Evolutionary conservation across 2,329 filamentous ascomycete species (phyloP), one percentile per base, ranked within the genome.

Genomic region (Fusarium scirpi): DNA sequence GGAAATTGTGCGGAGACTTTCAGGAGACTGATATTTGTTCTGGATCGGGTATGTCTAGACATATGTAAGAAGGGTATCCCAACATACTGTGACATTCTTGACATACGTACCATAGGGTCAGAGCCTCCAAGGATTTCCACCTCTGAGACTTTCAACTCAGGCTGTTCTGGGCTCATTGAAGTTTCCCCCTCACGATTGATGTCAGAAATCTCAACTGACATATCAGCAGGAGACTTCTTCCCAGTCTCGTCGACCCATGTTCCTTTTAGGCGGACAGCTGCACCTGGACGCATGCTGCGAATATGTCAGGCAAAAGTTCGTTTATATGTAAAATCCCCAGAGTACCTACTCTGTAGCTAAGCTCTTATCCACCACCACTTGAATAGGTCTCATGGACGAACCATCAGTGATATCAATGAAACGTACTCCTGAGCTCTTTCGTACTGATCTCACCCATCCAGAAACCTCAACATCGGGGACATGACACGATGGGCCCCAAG

Each of bases 21-120:
- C 95, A 53, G 92, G 85, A 8, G 91, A 93, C 74, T 98, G 94
- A 74, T 96, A 97, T 82, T 98, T 98, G 81, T 97, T 97, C 81
- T 99, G 96, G 25, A 99, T 89, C 5, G 96, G 96, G 78, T 93
- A 97, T 68, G 91, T 92, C 92, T 98, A 76, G 29, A 61, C 65
- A n/a, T 47, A 18, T 30, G 51, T 62, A 29, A 71, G 58, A 47
- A 51, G 16, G 8, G 52, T 45, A n/a, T 43, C 49, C 46, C 40
- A 47, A 20, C 40, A 7, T 32, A 8, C 24, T 65, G 52, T 30
- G 32, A 18, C 34, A 43, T 43, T 25, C n/a, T 20, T 29, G 49
- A 45, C 30, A 48, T 67, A 76, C 89, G 80, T 85, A 96, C 94
- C 80, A 91, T 88, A 72, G 94, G 86, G 82, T 98, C 91, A 54